Conservation (phyloP, 768 basidiomycete genomes). For the Suillus discolor region DNA sequence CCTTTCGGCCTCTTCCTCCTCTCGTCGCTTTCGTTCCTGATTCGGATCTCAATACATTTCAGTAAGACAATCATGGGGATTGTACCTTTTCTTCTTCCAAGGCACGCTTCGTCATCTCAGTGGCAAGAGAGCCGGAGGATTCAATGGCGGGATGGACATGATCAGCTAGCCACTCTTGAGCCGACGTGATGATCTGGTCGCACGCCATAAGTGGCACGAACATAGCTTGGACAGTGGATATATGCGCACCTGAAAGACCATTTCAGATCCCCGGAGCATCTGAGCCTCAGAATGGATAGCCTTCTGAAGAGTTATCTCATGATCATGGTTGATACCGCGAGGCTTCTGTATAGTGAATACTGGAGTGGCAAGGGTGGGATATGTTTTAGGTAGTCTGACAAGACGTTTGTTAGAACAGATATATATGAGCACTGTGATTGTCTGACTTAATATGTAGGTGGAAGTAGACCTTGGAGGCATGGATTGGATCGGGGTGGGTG, state of each 20-base stretch:
- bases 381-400: conserved; percentile 76
- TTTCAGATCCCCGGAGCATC: conserved; percentile 65
- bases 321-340: conserved; percentile 57
- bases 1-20: conserved; percentile 56
- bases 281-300: conserved; percentile 68
- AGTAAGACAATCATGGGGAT: conserved; percentile 10
- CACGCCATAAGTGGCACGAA: conserved; percentile 4
- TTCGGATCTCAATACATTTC: conserved; percentile 2
- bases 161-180: conserved; percentile 70
- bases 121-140: conserved; percentile 69
- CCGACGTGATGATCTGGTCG: conserved; percentile 62
- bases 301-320: conserved; percentile 58
- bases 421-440: neutral
- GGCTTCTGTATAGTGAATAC: conserved; percentile 71
- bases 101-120: conserved; percentile 77
- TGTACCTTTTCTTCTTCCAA: conserved; percentile 67
- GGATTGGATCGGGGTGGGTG: conserved; percentile 59
- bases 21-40: conserved; percentile 56
- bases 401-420: conserved; percentile 1
- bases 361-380: conserved; percentile 72
- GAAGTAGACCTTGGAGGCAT: conserved; percentile 61
- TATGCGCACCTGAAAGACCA: conserved; percentile 71
- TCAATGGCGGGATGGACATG: conserved; percentile 61
- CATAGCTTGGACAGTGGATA: neutral
- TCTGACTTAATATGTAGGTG: conserved; percentile 71